Conservation (phyloP, 331 rosid species). For the Malus hybrid region DNA sequence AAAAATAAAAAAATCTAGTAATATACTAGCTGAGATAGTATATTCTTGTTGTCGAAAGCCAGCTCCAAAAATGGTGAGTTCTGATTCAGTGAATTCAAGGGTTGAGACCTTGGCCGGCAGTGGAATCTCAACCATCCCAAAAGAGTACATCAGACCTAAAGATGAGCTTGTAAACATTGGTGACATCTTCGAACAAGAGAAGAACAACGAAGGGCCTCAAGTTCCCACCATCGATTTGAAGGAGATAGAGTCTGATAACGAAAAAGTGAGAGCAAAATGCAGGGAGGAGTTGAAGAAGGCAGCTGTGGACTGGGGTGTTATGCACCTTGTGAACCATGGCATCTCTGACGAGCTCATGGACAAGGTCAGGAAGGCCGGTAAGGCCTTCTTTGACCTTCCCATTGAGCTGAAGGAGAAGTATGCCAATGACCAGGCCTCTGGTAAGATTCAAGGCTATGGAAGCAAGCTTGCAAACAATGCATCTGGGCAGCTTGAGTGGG, state of each 20-base stretch:
- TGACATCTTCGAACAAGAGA: slow-evolving; percentile 57
- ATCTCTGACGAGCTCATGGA: slow-evolving; percentile 38
- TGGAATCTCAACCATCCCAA: slow-evolving; percentile 51
- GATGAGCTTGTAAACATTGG: slow-evolving; percentile 60
- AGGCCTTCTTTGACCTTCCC: slow-evolving; percentile 42
- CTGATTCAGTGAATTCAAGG: slow-evolving; percentile 20
- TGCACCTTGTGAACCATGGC: slow-evolving; percentile 82
- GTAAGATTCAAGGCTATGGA: slow-evolving; percentile 79
- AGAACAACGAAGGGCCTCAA: slow-evolving; percentile 44
- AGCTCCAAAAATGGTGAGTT: slow-evolving; percentile 24
- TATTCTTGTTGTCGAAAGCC: too few relatives aligned
- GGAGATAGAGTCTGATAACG: slow-evolving; percentile 41
- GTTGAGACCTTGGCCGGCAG: slow-evolving; percentile 65
- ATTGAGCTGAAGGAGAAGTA: slow-evolving; percentile 67
- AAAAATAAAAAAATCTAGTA: too few relatives aligned
- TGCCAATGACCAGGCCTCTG: slow-evolving; percentile 56
- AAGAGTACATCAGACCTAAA: slow-evolving; percentile 65
- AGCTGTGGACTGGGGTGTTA: slow-evolving; percentile 80
- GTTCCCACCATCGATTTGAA: slow-evolving; percentile 68
- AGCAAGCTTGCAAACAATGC: slow-evolving; percentile 78
- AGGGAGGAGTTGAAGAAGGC: slow-evolving; percentile 49
- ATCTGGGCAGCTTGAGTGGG: slow-evolving; percentile 77
- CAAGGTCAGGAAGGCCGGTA: slow-evolving; percentile 42
- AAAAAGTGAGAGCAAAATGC: slow-evolving; percentile 32
- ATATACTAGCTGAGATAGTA: too few relatives aligned